Base-by-base conservation (phyloP, 2,329 filamentous ascomycete species). In the Penicillium sp. region DNA sequence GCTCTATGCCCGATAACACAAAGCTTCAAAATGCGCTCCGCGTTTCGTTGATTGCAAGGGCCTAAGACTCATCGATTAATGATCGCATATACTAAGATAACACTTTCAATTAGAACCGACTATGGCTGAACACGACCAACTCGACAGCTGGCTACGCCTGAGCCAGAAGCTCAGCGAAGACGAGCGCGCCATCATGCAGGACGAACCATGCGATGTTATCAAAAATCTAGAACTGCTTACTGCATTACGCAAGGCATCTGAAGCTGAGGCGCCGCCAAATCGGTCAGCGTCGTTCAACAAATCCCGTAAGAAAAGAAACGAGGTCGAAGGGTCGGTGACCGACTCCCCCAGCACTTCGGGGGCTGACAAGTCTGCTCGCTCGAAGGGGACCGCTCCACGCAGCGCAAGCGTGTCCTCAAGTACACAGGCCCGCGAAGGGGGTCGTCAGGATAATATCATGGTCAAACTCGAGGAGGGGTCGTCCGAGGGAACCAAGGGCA, bases 121-220 rank as follows among this genome's bases (percentile, higher is more conserved):
- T 4, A 62, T 76, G 39, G 62, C 58, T 10, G 74, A 78, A 54
- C 71, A 77, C 41, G 73, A 75, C 38, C 70, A 76, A 47, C 70
- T 80, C 18, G 76, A 79, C 57, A 67, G 62, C 43, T 71, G 76
- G 43, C 76, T 79, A 56, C 74, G 78, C 42, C 75, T 78, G 56
- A 73, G 76, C 47, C 63, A 75, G 48, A 78, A 76, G 58, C 68
- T 78, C 39, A 75, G 76, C 45, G 78, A 80, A 55, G 75, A 78
- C 40, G 78, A 80, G 59, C 74, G 73, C 57, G 72, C 74, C 18
- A 78, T 80, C 32, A 70, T 78, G 32, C 70, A 70, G 53, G 74
- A 79, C 46, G 77, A 79, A 53, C 78, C 78, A 13, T 76, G 77
- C 53, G 77, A 79, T 60, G 76, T 79, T 49, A 76, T 79, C 62